A percentile compares a stretch with the other conserved stretches of the same genome.
Conservation (phyloP, 768 basidiomycete genomes). For the Agrocybe pediades region DNA sequence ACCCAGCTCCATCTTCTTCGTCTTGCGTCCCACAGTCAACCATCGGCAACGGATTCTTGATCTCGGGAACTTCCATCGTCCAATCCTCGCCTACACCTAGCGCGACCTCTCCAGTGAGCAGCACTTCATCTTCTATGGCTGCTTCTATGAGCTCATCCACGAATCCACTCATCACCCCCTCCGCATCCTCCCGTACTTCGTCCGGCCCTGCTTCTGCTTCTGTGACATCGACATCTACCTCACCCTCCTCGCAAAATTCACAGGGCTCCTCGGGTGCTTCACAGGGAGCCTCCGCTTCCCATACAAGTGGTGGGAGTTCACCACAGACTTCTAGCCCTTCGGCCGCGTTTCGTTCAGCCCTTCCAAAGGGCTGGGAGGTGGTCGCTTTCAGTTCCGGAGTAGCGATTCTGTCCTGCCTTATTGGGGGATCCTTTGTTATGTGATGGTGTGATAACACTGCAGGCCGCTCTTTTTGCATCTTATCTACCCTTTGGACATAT, state of each 20-base stretch:
- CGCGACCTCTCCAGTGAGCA: conserved; percentile 14
- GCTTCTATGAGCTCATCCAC: not conserved
- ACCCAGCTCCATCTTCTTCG: conserved; percentile 60
- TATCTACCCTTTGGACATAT: not conserved
- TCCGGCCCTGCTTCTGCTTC: not conserved
- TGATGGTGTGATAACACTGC: not conserved
- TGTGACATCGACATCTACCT: not conserved
- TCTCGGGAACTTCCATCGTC: conserved; percentile 28
- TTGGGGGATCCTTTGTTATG: not conserved
- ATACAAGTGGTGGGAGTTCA: not conserved
- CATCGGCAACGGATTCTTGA: conserved; percentile 48
- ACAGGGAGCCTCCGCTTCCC: not conserved
- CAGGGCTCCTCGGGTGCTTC: too few relatives aligned
- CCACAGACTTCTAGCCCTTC: not conserved
- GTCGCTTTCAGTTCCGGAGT: not conserved
- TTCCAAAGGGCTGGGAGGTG: not conserved
- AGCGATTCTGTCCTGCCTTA: not conserved
- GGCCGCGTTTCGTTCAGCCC: not conserved
- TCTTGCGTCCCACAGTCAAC: conserved; percentile 55
- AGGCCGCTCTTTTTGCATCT: not conserved
- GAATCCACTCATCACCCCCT: not conserved
- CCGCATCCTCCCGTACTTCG: not conserved
- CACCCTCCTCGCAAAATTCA: not conserved
- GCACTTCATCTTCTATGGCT: not conserved
- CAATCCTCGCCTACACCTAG: conserved; percentile 20